Evolutionary conservation across 2,329 filamentous ascomycete genomes (phyloP).

Genomic region (Colletotrichum spinosum): DNA sequence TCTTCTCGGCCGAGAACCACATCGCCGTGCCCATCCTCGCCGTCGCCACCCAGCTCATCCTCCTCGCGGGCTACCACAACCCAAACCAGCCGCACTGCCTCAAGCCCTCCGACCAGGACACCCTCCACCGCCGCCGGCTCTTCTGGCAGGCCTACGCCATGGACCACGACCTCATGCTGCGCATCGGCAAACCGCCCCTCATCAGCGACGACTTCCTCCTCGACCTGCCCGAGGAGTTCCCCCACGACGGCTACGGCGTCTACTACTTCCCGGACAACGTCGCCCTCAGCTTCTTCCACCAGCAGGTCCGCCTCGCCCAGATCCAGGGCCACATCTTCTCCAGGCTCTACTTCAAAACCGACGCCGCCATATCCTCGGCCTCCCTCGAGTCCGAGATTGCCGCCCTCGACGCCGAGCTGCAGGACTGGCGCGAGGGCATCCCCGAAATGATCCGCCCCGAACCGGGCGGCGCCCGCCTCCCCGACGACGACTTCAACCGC

Average conservation of each 20-base stretch:
- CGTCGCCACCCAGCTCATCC: slow-evolving; percentile 6
- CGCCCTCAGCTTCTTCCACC: slow-evolving; percentile 4
- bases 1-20: not conserved
- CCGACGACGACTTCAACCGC: not conserved
- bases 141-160: slow-evolving; percentile 13
- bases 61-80: slow-evolving; percentile 11
- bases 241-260: slow-evolving; percentile 3
- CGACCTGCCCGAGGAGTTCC: slow-evolving; percentile 10
- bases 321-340: slow-evolving; percentile 11
- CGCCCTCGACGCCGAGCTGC: slow-evolving; percentile 1
- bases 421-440: slow-evolving; percentile 10
- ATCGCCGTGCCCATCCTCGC: slow-evolving; percentile 1
- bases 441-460: slow-evolving; percentile 6
- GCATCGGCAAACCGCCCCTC: slow-evolving; percentile 14
- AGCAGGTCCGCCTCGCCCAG: slow-evolving; percentile 7
- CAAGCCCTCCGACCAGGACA: not conserved
- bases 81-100: not conserved
- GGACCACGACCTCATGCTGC: slow-evolving; percentile 18
- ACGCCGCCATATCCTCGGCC: not conserved
- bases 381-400: not conserved
- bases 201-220: slow-evolving; percentile 16
- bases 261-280: slow-evolving; percentile 2
- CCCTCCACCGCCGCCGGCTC: slow-evolving; percentile 2
- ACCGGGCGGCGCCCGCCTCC: not conserved
- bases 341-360: slow-evolving; percentile 1